Conservation (phyloP, 2,329 filamentous ascomycete species). For the Conoideocrella luteorostrata region DNA sequence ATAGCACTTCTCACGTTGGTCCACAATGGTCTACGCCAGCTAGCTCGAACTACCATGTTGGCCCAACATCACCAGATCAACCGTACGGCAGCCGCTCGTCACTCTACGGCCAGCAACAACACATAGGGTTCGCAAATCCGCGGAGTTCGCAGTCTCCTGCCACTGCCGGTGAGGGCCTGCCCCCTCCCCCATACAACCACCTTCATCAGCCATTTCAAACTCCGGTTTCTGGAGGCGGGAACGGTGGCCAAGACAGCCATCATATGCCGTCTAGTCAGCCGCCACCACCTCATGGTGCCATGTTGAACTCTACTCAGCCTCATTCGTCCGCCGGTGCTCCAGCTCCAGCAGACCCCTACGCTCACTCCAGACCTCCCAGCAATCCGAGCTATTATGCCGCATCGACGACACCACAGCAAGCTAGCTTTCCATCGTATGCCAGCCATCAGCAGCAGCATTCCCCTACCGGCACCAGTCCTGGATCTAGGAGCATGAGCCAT, state of each 20-base stretch:
- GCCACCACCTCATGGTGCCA: conserved; percentile 15
- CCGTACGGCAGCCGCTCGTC: conserved; percentile 21
- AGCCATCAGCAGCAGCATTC: conserved; percentile 41
- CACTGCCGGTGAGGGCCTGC: conserved; percentile 53
- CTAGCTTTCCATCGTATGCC: conserved; percentile 37
- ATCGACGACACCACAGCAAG: conserved; percentile 40
- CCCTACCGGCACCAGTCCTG: conserved; percentile 34
- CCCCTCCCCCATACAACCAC: conserved; percentile 61
- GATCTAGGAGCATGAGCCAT: conserved; percentile 32
- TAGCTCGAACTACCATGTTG: conserved; percentile 44
- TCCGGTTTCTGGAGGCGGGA: conserved; percentile 44
- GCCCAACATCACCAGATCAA: conserved; percentile 31
- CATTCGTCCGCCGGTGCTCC: conserved; percentile 44
- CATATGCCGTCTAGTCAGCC: conserved; percentile 24
- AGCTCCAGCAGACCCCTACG: conserved; percentile 53
- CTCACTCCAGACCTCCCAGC: conserved; percentile 43
- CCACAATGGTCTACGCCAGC: conserved; percentile 55
- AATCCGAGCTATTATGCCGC: conserved; percentile 57
- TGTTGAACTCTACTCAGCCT: conserved; percentile 33
- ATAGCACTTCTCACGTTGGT: conserved; percentile 41
- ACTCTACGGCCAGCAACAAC: conserved; percentile 45
- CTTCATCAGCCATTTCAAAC: conserved; percentile 60
- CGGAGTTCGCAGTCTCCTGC: conserved; percentile 39
- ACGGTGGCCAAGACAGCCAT: conserved; percentile 27
- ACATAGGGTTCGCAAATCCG: conserved; percentile 31